A percentile compares a stretch with the other conserved stretches of the same genome.
These are phyloP conservation scores for Litchi chinensis DNA, from an alignment of 345 rosid species.

Conservation along the genomic window DNA sequence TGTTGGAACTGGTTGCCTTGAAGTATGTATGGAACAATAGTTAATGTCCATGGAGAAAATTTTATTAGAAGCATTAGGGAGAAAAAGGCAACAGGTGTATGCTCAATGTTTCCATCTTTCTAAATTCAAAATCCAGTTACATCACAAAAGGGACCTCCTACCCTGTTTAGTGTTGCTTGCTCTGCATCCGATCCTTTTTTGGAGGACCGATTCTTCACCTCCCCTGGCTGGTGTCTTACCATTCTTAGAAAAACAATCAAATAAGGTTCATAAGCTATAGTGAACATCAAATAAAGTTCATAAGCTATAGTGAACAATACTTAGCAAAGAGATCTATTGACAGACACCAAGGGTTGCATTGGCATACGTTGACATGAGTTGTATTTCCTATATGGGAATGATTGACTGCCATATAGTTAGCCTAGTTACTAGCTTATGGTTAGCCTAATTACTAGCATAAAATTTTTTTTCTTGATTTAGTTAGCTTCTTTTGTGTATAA, in stretches of 20 bases:
- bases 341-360: too few species aligned
- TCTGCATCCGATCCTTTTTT: slow-evolving; percentile 83
- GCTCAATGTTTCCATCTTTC: slow-evolving; percentile 7
- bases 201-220: slow-evolving; percentile 76
- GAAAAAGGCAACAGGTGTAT: background rate
- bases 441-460: too few species aligned
- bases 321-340: too few species aligned
- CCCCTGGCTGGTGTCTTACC: slow-evolving; percentile 94
- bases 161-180: slow-evolving; percentile 77
- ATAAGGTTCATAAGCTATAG: background rate
- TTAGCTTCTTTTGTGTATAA: too few species aligned
- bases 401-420: too few species aligned
- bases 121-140: slow-evolving; percentile 13
- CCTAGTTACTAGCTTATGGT: too few species aligned
- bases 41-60: slow-evolving; percentile 5
- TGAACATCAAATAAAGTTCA: background rate
- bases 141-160: slow-evolving; percentile 28
- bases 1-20: slow-evolving; percentile 89
- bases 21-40: slow-evolving; percentile 11
- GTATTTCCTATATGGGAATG: too few species aligned
- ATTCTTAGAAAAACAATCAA: slow-evolving; percentile 46
- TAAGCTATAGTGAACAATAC: too few species aligned
- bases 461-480: too few species aligned
- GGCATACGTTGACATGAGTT: too few species aligned
- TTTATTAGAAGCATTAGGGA: background rate